Conservation (phyloP, 495 filamentous ascomycete genomes). For the Poronia punctata region DNA sequence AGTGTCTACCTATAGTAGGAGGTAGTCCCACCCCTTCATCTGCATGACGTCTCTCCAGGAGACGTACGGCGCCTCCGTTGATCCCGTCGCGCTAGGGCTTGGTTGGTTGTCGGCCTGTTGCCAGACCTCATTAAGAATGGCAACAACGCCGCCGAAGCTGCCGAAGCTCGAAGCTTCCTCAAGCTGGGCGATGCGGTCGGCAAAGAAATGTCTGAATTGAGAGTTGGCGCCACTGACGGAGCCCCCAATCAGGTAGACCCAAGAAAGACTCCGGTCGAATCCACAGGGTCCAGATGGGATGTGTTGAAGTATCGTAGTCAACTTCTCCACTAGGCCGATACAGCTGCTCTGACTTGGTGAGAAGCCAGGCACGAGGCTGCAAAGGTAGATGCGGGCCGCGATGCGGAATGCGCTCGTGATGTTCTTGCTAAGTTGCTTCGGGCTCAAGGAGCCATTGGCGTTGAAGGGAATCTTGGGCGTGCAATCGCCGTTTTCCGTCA, state of each 20-base stretch:
- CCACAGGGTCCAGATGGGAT: conserved; percentile 76
- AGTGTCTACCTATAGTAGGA: conserved; percentile 63
- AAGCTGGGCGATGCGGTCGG: conserved; percentile 60
- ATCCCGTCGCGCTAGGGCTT: conserved; percentile 30
- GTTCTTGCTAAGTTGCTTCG: conserved; percentile 73
- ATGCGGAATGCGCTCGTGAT: conserved; percentile 86
- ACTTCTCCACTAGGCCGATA: conserved; percentile 63
- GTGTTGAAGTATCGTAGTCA: conserved; percentile 62
- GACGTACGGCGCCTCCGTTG: conserved; percentile 49
- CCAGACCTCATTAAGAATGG: conserved; percentile 80
- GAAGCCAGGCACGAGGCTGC: conserved; percentile 85
- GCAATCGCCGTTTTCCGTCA: conserved; percentile 57
- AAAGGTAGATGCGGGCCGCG: conserved; percentile 90
- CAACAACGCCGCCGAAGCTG: conserved; percentile 77
- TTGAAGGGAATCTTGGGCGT: conserved; percentile 49
- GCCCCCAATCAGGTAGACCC: conserved; percentile 86
- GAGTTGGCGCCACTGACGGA: conserved; percentile 62
- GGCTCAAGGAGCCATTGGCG: conserved; percentile 66
- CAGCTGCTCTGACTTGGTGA: conserved; percentile 62
- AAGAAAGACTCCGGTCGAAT: conserved; percentile 84
- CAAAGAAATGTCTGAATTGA: conserved; percentile 67
- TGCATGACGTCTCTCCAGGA: conserved; percentile 96
- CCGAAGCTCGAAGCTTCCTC: conserved; percentile 72
- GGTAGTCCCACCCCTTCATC: conserved; percentile 83
- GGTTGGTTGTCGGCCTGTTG: conserved; percentile 53